Percentiles rank a stretch among this genome's conserved stretches.
These are phyloP conservation scores for Gelatoporia subvermispora DNA, from an alignment of 768 basidiomycete genomes.

Conservation along the genomic window DNA sequence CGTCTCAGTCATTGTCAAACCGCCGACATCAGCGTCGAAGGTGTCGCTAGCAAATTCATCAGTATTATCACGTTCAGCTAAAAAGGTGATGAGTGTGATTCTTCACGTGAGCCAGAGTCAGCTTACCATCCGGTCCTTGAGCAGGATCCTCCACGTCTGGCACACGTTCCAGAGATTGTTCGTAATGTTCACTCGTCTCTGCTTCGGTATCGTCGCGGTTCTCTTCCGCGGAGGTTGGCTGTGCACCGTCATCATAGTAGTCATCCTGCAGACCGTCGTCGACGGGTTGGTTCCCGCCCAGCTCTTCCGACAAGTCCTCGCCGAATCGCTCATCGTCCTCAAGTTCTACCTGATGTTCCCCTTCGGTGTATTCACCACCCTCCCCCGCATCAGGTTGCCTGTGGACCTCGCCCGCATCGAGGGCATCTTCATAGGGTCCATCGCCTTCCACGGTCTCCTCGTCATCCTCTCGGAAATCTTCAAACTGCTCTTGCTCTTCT, in stretches of 20 bases:
- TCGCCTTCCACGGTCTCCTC: conserved; percentile 12
- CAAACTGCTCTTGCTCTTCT: conserved; percentile 2
- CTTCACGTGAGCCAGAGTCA: no score
- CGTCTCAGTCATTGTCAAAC: no score
- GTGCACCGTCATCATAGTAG: neutral
- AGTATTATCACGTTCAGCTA: no score
- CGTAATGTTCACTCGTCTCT: no score
- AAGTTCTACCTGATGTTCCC: neutral
- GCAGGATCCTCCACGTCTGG: no score
- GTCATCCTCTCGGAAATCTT: conserved; percentile 1
- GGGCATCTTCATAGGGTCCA: conserved; percentile 3
- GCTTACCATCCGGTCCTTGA: no score
- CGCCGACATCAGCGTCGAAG: no score
- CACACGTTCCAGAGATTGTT: no score
- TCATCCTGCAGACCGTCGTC: conserved; percentile 37
- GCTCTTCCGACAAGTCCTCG: conserved; percentile 30
- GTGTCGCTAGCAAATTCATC: no score
- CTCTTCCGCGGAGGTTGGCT: no score
- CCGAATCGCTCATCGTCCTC: conserved; percentile 33
- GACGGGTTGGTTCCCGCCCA: conserved; percentile 36
- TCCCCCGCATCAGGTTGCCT: conserved; percentile 26
- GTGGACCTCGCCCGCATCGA: conserved; percentile 28
- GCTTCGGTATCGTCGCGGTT: no score
- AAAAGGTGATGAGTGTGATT: no score
- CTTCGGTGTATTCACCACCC: conserved; percentile 27